These are phyloP conservation scores for Sclerotinia borealis DNA, from an alignment of 2,329 filamentous ascomycete species.

Conservation along the genomic window DNA sequence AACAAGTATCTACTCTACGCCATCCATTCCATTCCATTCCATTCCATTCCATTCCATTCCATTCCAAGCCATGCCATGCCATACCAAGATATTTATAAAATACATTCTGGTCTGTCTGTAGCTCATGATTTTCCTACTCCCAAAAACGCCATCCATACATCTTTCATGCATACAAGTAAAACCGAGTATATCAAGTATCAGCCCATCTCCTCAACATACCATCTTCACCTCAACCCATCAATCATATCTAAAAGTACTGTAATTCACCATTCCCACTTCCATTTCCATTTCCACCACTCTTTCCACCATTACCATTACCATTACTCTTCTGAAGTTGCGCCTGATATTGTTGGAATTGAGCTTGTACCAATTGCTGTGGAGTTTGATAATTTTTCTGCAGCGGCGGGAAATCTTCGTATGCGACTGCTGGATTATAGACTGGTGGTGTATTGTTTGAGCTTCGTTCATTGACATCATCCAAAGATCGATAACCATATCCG, in stretches of 20 bases:
- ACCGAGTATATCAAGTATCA: background rate
- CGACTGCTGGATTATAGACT: slow-evolving; percentile 29
- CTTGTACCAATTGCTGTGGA: slow-evolving; percentile 31
- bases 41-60: background rate
- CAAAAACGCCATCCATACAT: background rate
- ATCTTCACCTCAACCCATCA: no score
- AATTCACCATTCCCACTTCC: slow-evolving; percentile 25
- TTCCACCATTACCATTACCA: slow-evolving; percentile 17
- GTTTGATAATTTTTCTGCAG: slow-evolving; percentile 32
- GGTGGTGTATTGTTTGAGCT: slow-evolving; percentile 35
- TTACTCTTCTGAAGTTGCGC: slow-evolving; percentile 29
- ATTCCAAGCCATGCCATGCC: background rate
- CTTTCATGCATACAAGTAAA: background rate
- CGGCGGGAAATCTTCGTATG: slow-evolving; percentile 34
- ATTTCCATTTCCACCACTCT: slow-evolving; percentile 9
- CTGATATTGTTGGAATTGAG: slow-evolving; percentile 31
- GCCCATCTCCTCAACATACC: no score
- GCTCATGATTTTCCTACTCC: background rate
- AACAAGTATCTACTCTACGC: background rate
- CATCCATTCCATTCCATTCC: background rate
- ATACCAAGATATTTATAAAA: background rate
- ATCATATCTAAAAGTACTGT: slow-evolving; percentile 25
- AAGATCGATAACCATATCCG: slow-evolving; percentile 54
- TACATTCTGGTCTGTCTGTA: background rate
- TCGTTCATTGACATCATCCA: slow-evolving; percentile 56